phyloP scores from a whole-genome alignment of 306 rosid species.

The Prunus salicina region DNA sequence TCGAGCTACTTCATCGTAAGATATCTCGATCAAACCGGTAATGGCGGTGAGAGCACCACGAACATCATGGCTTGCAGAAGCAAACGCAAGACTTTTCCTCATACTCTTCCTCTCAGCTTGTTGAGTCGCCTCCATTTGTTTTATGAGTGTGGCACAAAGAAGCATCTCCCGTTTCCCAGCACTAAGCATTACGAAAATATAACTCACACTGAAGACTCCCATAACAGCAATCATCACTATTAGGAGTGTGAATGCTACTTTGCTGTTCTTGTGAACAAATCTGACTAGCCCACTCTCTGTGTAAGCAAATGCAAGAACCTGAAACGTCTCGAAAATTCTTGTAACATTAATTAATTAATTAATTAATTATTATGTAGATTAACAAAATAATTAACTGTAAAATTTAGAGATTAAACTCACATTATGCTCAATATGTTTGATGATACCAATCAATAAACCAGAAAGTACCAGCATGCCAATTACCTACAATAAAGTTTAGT shows the following conservation, averaged over 20 bases:
- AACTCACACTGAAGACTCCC: constrained; percentile 30
- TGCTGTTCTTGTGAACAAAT: constrained; percentile 25
- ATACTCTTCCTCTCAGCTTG: constrained; percentile 66
- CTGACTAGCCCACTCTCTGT: constrained; percentile 25
- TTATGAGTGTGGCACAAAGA: constrained; percentile 51
- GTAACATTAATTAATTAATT: too few species aligned
- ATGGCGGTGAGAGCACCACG: constrained; percentile 64
- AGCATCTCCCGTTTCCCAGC: constrained; percentile 46
- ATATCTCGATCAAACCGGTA: constrained; percentile 58
- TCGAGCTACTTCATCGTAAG: constrained; percentile 24
- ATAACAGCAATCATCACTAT: constrained; percentile 21
- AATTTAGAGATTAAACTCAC: not conserved
- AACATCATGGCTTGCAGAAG: constrained; percentile 75
- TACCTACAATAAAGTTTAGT: constrained; percentile 21
- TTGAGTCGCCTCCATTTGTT: constrained; percentile 54
- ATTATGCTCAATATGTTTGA: constrained; percentile 9
- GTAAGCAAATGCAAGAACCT: constrained; percentile 44
- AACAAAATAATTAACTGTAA: too few species aligned
- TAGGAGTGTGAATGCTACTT: constrained; percentile 34
- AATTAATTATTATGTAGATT: too few species aligned
- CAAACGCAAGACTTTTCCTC: constrained; percentile 69
- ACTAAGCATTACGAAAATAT: constrained; percentile 18
- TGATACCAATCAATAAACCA: constrained; percentile 12
- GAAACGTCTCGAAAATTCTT: constrained; percentile 8
- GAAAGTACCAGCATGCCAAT: constrained; percentile 10